These are phyloP conservation scores for Cutaneotrichosporon sp. DNA, from an alignment of 1,284 basidiomycete species.

Conservation along the genomic window DNA sequence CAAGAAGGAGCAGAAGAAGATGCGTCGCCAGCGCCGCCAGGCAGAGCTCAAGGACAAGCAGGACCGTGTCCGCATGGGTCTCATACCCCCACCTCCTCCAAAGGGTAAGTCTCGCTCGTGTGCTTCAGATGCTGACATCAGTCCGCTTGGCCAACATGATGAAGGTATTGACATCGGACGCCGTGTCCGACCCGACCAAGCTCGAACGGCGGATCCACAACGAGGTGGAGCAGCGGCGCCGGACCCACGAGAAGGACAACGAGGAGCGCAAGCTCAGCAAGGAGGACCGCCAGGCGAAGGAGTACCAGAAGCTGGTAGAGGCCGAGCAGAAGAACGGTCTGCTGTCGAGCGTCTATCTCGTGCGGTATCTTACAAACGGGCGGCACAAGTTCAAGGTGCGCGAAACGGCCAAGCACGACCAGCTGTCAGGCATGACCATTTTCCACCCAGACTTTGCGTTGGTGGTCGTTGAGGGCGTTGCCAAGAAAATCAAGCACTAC, in stretches of 20 bases:
- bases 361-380: constrained; percentile 84
- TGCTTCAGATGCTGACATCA: constrained; percentile 41
- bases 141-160: constrained; percentile 94
- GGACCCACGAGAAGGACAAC: constrained; percentile 88
- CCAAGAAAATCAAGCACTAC: constrained; percentile 81
- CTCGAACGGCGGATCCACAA: constrained; percentile 90
- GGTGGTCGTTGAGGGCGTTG: constrained; percentile 88
- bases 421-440: constrained; percentile 79
- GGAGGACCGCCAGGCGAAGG: constrained; percentile 80
- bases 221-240: constrained; percentile 84
- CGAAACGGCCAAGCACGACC: constrained; percentile 88
- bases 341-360: constrained; percentile 79
- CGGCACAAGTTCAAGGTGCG: constrained; percentile 94
- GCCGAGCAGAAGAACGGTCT: constrained; percentile 80
- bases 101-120: constrained; percentile 68
- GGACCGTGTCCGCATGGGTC: constrained; percentile 91
- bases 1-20: constrained; percentile 95
- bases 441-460: constrained; percentile 84
- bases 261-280: constrained; percentile 82
- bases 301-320: constrained; percentile 72
- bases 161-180: constrained; percentile 95
- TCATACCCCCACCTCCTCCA: constrained; percentile 88
- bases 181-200: constrained; percentile 89
- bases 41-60: constrained; percentile 91
- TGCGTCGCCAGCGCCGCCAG: constrained; percentile 80